phyloP scores from a whole-genome alignment of 176 grass and related monocot genomes.

The Phyllostachys edulis region DNA sequence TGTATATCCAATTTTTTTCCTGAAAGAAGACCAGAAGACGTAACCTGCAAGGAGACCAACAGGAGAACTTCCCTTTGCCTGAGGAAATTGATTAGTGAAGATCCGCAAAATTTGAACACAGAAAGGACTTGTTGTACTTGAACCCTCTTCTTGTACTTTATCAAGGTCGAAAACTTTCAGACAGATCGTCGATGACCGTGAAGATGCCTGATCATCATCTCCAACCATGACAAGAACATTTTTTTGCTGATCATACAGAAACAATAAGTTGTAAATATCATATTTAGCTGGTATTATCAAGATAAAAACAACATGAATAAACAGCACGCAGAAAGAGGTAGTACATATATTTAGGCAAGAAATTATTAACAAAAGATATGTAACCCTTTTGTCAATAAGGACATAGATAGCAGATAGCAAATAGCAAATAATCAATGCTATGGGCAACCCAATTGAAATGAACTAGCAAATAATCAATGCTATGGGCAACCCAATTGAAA shows the following conservation, averaged over 20 bases:
- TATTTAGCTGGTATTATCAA: conserved; percentile 4
- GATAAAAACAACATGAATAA: background rate
- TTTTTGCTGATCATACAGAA: conserved; percentile 67
- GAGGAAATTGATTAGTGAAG: conserved; percentile 89
- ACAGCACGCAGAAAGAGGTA: background rate
- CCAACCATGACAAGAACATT: conserved; percentile 87
- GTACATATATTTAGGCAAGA: background rate
- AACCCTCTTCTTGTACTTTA: too few relatives aligned
- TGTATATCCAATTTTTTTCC: background rate
- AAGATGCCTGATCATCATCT: conserved; percentile 79
- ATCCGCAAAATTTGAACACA: conserved; percentile 91
- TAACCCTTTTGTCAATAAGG: too few relatives aligned
- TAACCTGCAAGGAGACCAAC: background rate
- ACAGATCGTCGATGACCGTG: too few relatives aligned
- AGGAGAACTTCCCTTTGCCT: conserved; percentile 64
- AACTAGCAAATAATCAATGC: too few relatives aligned
- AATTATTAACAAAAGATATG: too few relatives aligned
- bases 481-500: background rate
- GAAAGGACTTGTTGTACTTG: conserved; percentile 77
- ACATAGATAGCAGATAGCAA: too few relatives aligned
- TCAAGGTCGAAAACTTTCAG: too few relatives aligned
- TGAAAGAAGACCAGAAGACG: background rate
- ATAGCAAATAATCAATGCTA: too few relatives aligned
- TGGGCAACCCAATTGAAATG: too few relatives aligned
- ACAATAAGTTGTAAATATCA: conserved; percentile 11